phyloP scores from a whole-genome alignment of 2,329 filamentous ascomycete species.

The Talaromyces islandicus region DNA sequence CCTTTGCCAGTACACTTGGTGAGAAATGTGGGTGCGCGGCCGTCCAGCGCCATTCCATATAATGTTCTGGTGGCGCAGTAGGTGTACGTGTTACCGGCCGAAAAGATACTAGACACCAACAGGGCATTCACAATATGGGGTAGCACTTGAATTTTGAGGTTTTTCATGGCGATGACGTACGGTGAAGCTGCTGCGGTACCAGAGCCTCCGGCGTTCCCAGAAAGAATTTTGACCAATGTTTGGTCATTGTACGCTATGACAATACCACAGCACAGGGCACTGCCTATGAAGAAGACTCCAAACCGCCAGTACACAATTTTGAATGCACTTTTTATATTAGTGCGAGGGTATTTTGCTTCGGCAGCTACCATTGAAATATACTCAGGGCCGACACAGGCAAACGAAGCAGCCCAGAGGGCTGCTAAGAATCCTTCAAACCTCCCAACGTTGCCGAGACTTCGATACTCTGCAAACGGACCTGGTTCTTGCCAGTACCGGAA shows the following conservation, averaged over 20 bases:
- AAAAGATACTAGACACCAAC: slow-evolving; percentile 67
- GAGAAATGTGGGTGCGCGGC: slow-evolving; percentile 64
- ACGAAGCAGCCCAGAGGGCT: slow-evolving; percentile 64
- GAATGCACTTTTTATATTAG: slow-evolving; percentile 66
- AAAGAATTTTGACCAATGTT: slow-evolving; percentile 47
- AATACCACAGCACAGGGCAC: slow-evolving; percentile 68
- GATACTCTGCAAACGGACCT: slow-evolving; percentile 48
- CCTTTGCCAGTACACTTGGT: slow-evolving; percentile 61
- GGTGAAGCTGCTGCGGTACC: slow-evolving; percentile 55
- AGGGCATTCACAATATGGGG: slow-evolving; percentile 64
- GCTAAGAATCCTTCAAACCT: slow-evolving; percentile 58
- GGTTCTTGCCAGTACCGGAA: slow-evolving; percentile 60
- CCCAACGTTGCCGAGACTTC: slow-evolving; percentile 36
- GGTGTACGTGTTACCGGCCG: slow-evolving; percentile 67
- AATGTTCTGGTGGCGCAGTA: slow-evolving; percentile 66
- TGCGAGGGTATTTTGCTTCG: slow-evolving; percentile 68
- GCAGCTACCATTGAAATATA: slow-evolving; percentile 69
- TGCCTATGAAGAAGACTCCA: slow-evolving; percentile 67
- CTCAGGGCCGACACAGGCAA: slow-evolving; percentile 57
- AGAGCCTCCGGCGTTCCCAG: slow-evolving; percentile 27
- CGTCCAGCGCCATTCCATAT: slow-evolving; percentile 63
- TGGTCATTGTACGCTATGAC: slow-evolving; percentile 60
- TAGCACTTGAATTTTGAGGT: slow-evolving; percentile 56
- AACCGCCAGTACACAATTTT: slow-evolving; percentile 73
- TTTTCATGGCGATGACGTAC: slow-evolving; percentile 64